Evolutionary conservation across 176 grass and related monocot species (phyloP), one percentile per base, ranked within the genome.

Genomic region (Paspalum vaginatum): DNA sequence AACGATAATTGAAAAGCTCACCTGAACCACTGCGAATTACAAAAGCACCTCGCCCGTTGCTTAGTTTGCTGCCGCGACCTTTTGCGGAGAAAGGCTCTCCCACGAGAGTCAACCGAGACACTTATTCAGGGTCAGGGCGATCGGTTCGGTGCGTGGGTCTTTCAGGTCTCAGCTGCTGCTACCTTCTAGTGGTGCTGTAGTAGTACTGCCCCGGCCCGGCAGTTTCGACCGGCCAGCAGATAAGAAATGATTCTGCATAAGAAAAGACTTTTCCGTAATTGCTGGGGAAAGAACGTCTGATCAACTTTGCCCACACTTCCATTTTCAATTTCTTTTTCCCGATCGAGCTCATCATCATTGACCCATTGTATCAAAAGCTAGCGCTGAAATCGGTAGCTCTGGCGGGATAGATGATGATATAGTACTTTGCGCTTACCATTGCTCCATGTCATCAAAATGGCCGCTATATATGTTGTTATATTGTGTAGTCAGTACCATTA

Each of bases 1-100:
- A 85, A 81, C 49, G n/a, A n/a, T 70, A 77, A 66, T 5, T 57
- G 72, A 77, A 71, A 76, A 76, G 56, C 64, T 58, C 77, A 81
- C 65, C 83, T 44, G 50, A 89, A 32, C 57, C 65, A 85, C 72
- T 51, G 21, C 55, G 72, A 66, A 85, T 43, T 65, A 20, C 9
- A 71, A 76, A 76, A 76, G 63, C 77, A 17, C 41, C 40, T 26
- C 18, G 17, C 52, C 4, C 59, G 22, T 50, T 59, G 14, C 21
- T 66, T 51, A 37, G 12, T 79, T 80, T 79, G 21, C 60, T 60
- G 64, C 59, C 67, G 39, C 24, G 3, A 51, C 18, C 48, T 27
- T 82, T 76, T 20, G 9, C 66, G 16, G 39, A 71, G 22, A 45
- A 83, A 83, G 71, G 39, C 46, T 51, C 53, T 61, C 21, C 14